Evolutionary conservation across 192 early-diverging fungal species (phyloP).

Genomic region (Coemansia brasiliensis): DNA sequence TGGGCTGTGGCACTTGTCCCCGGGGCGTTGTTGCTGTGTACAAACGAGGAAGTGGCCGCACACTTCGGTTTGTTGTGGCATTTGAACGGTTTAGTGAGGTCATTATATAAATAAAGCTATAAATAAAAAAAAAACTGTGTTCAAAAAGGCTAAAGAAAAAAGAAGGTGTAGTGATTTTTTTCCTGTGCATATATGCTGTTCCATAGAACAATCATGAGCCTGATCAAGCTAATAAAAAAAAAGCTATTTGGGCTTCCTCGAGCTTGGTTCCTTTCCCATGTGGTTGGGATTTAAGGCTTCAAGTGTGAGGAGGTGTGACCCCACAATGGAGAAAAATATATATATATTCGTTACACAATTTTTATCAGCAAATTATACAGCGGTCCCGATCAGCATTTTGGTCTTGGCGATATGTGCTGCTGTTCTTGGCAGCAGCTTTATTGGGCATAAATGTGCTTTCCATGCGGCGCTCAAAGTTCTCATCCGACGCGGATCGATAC

Average conservation of each 20-base stretch:
- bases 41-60: constrained; percentile 26
- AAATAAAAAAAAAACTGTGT: neutral
- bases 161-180: neutral
- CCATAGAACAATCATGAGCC: too few relatives aligned
- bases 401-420: constrained; percentile 6
- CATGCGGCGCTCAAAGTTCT: constrained; percentile 35
- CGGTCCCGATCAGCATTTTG: constrained; percentile 7
- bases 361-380: constrained; percentile 16
- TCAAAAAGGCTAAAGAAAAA: constrained; percentile 3
- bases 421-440: constrained; percentile 1
- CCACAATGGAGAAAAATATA: neutral
- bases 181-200: neutral
- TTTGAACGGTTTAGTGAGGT: constrained; percentile 55
- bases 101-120: constrained; percentile 16
- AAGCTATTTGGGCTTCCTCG: too few relatives aligned
- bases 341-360: neutral
- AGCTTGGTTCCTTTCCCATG: too few relatives aligned
- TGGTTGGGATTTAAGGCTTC: too few relatives aligned
- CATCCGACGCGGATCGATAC: constrained; percentile 16
- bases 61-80: constrained; percentile 38
- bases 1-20: constrained; percentile 24
- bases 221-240: too few relatives aligned
- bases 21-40: constrained; percentile 50
- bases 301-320: neutral
- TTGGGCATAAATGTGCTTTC: constrained; percentile 29